phyloP scores from a whole-genome alignment of 768 basidiomycete species.

The Lactifluus hygrophoroides region DNA sequence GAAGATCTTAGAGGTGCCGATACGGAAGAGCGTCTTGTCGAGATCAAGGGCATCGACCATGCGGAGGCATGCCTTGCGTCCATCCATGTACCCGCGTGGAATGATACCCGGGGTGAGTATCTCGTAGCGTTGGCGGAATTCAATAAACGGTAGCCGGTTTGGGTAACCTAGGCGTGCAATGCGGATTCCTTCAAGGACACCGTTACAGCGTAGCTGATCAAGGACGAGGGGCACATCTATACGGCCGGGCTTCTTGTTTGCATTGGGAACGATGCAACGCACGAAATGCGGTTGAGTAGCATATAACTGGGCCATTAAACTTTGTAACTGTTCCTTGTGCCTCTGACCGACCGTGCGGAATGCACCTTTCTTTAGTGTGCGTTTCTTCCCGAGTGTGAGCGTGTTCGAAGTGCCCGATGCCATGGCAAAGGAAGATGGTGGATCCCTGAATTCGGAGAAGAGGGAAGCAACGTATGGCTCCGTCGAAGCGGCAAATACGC shows the following conservation, averaged over 20 bases:
- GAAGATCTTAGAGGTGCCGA: constrained; percentile 96
- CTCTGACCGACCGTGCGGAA: constrained; percentile 94
- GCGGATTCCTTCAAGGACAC: constrained; percentile 97
- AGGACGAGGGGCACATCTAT: constrained; percentile 92
- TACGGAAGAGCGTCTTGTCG: constrained; percentile 75
- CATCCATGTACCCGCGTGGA: constrained; percentile 95
- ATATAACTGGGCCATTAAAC: constrained; percentile 84
- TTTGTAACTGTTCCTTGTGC: constrained; percentile 90
- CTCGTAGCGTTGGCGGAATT: constrained; percentile 96
- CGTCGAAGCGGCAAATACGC: constrained; percentile 74
- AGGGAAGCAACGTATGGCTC: constrained; percentile 76
- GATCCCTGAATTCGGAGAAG: constrained; percentile 73
- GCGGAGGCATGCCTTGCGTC: constrained; percentile 83
- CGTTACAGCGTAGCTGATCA: constrained; percentile 95
- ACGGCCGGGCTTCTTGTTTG: constrained; percentile 80
- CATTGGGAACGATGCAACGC: constrained; percentile 94
- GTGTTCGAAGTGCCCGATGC: constrained; percentile 37
- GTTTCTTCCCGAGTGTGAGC: constrained; percentile 48
- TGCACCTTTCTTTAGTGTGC: constrained; percentile 85
- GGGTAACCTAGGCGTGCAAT: constrained; percentile 97
- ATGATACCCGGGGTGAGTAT: constrained; percentile 90
- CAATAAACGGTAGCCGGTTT: constrained; percentile 92
- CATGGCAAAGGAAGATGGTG: constrained; percentile 27
- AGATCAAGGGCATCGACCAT: constrained; percentile 89
- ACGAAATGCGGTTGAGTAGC: constrained; percentile 98